phyloP scores from a whole-genome alignment of 805 yeast species.

The Starmerella etchellsii region DNA sequence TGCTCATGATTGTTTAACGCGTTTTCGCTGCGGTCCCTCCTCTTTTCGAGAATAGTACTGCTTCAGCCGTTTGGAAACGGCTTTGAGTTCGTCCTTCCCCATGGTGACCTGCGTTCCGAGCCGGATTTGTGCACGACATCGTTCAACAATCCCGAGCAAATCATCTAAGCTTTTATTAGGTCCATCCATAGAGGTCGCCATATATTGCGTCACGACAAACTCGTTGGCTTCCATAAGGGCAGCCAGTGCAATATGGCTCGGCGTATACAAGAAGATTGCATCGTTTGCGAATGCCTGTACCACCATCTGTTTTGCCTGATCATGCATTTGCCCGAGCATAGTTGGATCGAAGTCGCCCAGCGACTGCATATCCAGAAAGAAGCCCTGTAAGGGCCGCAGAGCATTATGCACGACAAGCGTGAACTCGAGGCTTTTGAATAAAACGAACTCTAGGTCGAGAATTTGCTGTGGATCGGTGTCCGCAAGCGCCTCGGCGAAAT shows the following conservation, averaged over 20 bases:
- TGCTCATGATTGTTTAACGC: neutral
- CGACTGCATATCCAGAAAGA: conserved; percentile 75
- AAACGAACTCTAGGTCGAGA: conserved; percentile 63
- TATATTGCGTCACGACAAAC: conserved; percentile 50
- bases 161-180: conserved; percentile 19
- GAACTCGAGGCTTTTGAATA: conserved; percentile 63
- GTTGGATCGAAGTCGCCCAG: conserved; percentile 36
- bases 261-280: conserved; percentile 65
- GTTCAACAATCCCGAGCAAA: conserved; percentile 21
- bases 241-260: conserved; percentile 91
- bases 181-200: conserved; percentile 43
- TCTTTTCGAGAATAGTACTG: conserved; percentile 6
- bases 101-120: conserved; percentile 12
- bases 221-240: conserved; percentile 59
- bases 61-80: conserved; percentile 28
- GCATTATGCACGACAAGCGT: conserved; percentile 83
- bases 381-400: conserved; percentile 81
- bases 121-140: conserved; percentile 21
- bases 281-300: conserved; percentile 65
- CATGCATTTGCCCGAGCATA: conserved; percentile 52
- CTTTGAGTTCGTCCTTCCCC: conserved; percentile 25
- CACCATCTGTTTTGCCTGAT: conserved; percentile 50
- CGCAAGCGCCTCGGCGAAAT: conserved; percentile 58
- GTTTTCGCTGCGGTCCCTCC: conserved; percentile 10
- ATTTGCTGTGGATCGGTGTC: conserved; percentile 43